These are phyloP conservation scores for Ophiostoma angusticollis DNA, from an alignment of 2,329 filamentous ascomycete species.

Conservation along the genomic window DNA sequence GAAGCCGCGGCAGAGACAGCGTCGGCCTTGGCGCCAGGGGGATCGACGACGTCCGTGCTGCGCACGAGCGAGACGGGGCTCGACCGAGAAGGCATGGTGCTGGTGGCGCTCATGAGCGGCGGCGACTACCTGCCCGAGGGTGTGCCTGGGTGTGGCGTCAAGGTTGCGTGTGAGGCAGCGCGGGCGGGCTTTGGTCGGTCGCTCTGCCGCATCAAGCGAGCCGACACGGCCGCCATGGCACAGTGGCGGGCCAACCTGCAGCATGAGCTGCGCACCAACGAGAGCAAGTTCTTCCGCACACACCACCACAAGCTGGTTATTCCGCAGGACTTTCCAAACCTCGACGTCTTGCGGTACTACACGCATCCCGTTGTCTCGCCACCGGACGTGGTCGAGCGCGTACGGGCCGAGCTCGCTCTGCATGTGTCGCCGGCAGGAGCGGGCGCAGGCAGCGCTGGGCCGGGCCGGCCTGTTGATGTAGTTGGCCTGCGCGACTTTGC, in stretches of 20 bases:
- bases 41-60: background rate
- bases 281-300: constrained; percentile 64
- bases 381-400: constrained; percentile 37
- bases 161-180: constrained; percentile 80
- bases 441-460: background rate
- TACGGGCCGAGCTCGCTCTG: constrained; percentile 48
- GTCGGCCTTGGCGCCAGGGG: too few species aligned
- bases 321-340: constrained; percentile 68
- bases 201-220: constrained; percentile 51
- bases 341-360: constrained; percentile 72
- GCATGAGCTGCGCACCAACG: constrained; percentile 71
- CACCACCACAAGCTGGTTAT: constrained; percentile 64
- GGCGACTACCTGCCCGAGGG: constrained; percentile 89
- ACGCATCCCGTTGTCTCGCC: constrained; percentile 74
- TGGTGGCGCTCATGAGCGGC: constrained; percentile 88
- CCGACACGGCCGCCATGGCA: constrained; percentile 45
- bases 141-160: constrained; percentile 75
- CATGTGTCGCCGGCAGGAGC: background rate
- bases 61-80: constrained; percentile 39
- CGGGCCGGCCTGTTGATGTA: constrained; percentile 46
- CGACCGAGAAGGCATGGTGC: constrained; percentile 78
- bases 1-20: background rate
- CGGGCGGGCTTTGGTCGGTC: constrained; percentile 72
- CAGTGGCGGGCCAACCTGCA: constrained; percentile 61
- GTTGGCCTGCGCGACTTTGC: constrained; percentile 59